Evolutionary conservation across 768 basidiomycete genomes (phyloP), one percentile per base, ranked within the genome.

Genomic region (Myochromella boudieri): DNA sequence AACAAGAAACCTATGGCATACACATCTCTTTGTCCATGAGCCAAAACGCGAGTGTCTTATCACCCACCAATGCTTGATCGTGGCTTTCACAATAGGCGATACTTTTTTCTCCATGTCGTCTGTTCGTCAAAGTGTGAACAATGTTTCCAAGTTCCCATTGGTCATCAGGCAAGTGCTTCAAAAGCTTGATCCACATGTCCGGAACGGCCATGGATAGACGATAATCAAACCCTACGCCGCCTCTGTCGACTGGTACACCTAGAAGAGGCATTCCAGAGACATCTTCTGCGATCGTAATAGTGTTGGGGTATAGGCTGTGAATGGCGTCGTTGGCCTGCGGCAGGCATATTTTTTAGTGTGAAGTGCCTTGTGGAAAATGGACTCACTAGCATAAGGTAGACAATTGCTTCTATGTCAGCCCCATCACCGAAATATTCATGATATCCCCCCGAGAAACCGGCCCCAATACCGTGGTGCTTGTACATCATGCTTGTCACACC

Each of bases 11-110:
- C 42, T 37, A 38, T 15, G 26, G 74, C 82, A 57, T 75, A 94
- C 95, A 97, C 97, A 99, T 99, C 68, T 98, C 97, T 69, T 95
- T 95, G 68, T 99, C 97, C 97, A 99, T 99, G 48, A 98, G 68
- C 97, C 97, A 99, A 69, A 99, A 99, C 3, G 97, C 97, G 36
- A 99, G 60, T 2, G 95, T 98, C 74, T 99, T 99, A 72, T 99
- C 97, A 10, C 97, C 97, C 0, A 99, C 97, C 22, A 99, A 78
- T 11, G 97, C 95, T 64, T 99, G 97, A 67, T 98, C 95, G 55
- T 98, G 97, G 57, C 90, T 93, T 69, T 99, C 97, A 42, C 87
- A 88, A 45, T 92, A 94, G 0, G 93, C 91, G 41, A 99, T 82
- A 55, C 89, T 93, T 71, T 84, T 91, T 73, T 99, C 97, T 18